Conservation (phyloP, 164 flowering plant genomes). For the Vitis amurensis region DNA sequence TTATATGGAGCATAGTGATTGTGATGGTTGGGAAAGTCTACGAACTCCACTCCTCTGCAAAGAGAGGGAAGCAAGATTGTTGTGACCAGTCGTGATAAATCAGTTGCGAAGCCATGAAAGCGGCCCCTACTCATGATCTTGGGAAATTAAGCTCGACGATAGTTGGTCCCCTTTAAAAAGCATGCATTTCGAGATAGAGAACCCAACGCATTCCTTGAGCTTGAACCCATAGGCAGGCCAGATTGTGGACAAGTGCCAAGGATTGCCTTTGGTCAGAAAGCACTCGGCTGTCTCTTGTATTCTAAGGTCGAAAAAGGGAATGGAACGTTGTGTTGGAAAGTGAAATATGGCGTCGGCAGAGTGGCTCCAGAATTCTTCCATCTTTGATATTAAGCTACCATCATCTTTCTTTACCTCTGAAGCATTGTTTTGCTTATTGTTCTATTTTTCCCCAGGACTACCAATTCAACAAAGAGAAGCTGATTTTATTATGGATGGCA, state of each 20-base stretch:
- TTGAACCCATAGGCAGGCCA: not conserved
- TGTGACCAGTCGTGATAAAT: no score
- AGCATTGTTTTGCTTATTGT: not conserved
- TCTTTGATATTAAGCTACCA: not conserved
- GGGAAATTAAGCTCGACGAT: no score
- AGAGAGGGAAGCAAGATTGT: no score
- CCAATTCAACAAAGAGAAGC: not conserved
- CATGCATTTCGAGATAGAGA: not conserved
- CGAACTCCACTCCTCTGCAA: no score
- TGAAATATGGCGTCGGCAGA: no score
- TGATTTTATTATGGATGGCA: no score
- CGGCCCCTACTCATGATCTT: no score
- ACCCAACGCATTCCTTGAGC: not conserved
- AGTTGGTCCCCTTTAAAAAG: no score
- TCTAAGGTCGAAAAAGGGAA: not conserved
- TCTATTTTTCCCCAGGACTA: not conserved
- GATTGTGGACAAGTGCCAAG: no score
- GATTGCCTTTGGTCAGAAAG: not conserved
- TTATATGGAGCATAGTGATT: no score
- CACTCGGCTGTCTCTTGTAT: not conserved
- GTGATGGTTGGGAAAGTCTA: no score
- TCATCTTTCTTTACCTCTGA: not conserved
- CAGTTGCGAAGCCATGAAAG: no score
- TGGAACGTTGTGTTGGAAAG: not conserved
- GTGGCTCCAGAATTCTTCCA: not conserved